phyloP scores from a whole-genome alignment of 148 eudicot species.

The Dysphania ambrosioides region DNA sequence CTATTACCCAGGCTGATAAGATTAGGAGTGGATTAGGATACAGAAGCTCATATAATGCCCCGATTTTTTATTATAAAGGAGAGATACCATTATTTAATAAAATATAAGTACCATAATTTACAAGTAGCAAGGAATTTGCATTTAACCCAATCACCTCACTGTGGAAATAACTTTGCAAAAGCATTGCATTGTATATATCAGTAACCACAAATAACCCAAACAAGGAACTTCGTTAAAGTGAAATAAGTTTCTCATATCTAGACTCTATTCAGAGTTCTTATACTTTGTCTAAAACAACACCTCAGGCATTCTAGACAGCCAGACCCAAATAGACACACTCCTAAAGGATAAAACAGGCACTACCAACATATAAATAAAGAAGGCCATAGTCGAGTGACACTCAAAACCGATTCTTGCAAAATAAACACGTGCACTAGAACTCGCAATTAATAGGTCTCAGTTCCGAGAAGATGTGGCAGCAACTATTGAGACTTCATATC shows the following conservation, averaged over 20 bases:
- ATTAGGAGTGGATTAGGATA: not conserved
- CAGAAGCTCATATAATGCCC: not conserved
- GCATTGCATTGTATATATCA: not conserved
- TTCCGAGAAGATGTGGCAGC: not conserved
- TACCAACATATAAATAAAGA: not conserved
- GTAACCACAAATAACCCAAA: not conserved
- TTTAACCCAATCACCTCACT: not conserved
- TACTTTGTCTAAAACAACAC: not conserved
- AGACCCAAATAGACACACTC: not conserved
- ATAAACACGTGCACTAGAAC: not conserved
- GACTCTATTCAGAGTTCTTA: not conserved
- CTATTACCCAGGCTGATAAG: not conserved
- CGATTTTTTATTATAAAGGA: not conserved
- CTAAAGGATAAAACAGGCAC: not conserved
- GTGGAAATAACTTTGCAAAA: not conserved
- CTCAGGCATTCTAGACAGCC: not conserved
- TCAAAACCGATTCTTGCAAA: not conserved
- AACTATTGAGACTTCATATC: not conserved
- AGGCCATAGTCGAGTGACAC: not conserved
- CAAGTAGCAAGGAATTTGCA: not conserved
- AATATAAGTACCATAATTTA: not conserved
- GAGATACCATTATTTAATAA: no score
- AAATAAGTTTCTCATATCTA: not conserved
- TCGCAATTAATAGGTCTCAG: not conserved
- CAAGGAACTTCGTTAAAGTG: not conserved